Evolutionary conservation across 345 rosid genomes (phyloP), one percentile per base, ranked within the genome.

Genomic region (Aurinia saxatilis): DNA sequence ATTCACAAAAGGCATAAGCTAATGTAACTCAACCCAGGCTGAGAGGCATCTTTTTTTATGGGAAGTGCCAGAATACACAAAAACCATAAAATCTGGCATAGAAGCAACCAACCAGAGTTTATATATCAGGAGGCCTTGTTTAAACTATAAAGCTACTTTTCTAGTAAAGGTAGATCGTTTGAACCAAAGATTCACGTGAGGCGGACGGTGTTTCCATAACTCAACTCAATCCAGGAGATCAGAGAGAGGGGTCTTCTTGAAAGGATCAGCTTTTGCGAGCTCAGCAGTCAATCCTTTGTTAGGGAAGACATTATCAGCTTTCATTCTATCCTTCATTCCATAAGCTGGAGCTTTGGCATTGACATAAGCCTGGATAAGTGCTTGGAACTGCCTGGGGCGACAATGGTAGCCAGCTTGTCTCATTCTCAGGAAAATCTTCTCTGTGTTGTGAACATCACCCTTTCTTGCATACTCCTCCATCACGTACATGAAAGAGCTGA

Each of bases 371-470:
- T 76, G 80, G 31, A 84, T 34, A 25, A 93, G 75, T 10, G 69
- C 6, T 21, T 78, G 75, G 66, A 78, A 90, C 55, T 71, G 82
- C 71, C 74, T 67, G 9, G 72, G 1, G 45, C 92, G 88, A 19
- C 78, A 75, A 11, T 50, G 29, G 49, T 84, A 93, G 23, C 90
- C 97, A 41, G 78, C 78, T 69, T 82, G 89, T 54, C 79, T 85
- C 88, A 88, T 85, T 65, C 77, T 74, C 73, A 73, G 71, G 59
- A 90, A 85, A 39, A 90, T 63, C 66, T 86, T 93, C 67, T 93
- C 99, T 0, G 95, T 36, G 47, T 75, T 88, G 73, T 90, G 99
- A 51, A 90, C 57, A 61, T 93, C 99, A 4, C 97, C 99, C 54
- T 55, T 78, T 63, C 66, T 81, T 11, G 85, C 73, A 60, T 87